Percentiles rank a stretch among this genome's conserved stretches.
These are phyloP conservation scores for Coemansia reversa DNA, from an alignment of 192 early-diverging fungal species.

Conservation along the genomic window DNA sequence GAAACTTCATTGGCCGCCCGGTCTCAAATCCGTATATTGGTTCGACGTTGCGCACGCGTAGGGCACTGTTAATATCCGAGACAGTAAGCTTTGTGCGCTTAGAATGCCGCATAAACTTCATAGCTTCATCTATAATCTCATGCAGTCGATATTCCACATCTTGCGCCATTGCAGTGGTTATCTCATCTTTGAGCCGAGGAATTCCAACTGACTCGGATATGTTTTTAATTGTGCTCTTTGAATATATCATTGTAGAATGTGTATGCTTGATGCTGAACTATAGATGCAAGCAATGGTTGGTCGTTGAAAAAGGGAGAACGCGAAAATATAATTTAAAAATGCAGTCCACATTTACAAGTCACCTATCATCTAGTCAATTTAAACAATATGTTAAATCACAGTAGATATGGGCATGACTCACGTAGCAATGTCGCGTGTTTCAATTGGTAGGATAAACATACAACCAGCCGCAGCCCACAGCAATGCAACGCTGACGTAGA, in stretches of 20 bases:
- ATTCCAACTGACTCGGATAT: constrained; percentile 86
- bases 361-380: too few species aligned
- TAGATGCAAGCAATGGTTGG: too few species aligned
- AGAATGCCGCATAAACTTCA: constrained; percentile 96
- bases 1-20: constrained; percentile 68
- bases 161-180: constrained; percentile 76
- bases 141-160: constrained; percentile 96
- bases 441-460: constrained; percentile 71
- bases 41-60: constrained; percentile 91
- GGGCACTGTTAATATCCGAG: constrained; percentile 87
- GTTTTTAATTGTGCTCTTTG: constrained; percentile 56
- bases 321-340: background rate
- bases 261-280: background rate
- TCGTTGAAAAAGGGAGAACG: background rate
- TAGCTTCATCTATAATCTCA: constrained; percentile 90
- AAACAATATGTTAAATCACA: too few species aligned
- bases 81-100: constrained; percentile 77
- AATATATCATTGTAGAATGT: constrained; percentile 34
- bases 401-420: background rate
- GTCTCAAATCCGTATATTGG: constrained; percentile 90
- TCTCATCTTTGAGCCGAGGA: constrained; percentile 80
- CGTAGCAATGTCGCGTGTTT: constrained; percentile 42
- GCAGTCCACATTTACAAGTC: background rate
- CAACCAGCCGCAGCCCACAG: constrained; percentile 60
- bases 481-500: constrained; percentile 64